Conservation (phyloP, 305 asterid genomes). For the Plantago rigida region DNA sequence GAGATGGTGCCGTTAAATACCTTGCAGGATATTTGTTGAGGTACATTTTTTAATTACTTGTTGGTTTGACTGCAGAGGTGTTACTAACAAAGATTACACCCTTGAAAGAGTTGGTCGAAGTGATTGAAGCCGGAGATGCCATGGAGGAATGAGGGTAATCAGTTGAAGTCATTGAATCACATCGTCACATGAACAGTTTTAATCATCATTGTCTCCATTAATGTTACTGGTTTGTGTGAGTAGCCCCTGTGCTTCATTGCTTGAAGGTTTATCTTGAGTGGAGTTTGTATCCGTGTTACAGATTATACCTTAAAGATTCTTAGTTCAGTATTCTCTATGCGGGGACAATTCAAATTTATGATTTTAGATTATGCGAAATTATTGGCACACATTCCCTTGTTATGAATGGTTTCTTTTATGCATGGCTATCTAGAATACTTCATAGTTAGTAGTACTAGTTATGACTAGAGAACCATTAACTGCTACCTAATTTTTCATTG, state of each 20-base stretch:
- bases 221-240: conserved; percentile 1
- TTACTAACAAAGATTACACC: conserved; percentile 66
- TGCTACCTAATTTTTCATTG: too few relatives aligned
- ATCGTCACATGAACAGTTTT: conserved; percentile 19
- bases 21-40: too few relatives aligned
- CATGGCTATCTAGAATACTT: not conserved
- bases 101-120: conserved; percentile 48
- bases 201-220: conserved; percentile 1
- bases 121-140: conserved; percentile 69
- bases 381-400: too few relatives aligned
- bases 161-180: conserved; percentile 8
- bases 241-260: not conserved
- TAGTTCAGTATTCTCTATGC: not conserved
- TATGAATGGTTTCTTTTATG: not conserved
- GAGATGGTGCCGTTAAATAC: not conserved
- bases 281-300: conserved; percentile 16
- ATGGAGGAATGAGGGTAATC: conserved; percentile 64
- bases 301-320: conserved; percentile 6
- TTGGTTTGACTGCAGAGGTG: conserved; percentile 47
- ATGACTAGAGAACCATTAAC: too few relatives aligned
- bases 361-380: conserved; percentile 6
- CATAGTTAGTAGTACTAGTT: too few relatives aligned
- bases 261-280: conserved; percentile 9
- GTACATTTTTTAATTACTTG: not conserved
- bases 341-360: conserved; percentile 4